Base-by-base conservation (phyloP, 495 filamentous ascomycete species). In the Opeltia flavorubescens region DNA sequence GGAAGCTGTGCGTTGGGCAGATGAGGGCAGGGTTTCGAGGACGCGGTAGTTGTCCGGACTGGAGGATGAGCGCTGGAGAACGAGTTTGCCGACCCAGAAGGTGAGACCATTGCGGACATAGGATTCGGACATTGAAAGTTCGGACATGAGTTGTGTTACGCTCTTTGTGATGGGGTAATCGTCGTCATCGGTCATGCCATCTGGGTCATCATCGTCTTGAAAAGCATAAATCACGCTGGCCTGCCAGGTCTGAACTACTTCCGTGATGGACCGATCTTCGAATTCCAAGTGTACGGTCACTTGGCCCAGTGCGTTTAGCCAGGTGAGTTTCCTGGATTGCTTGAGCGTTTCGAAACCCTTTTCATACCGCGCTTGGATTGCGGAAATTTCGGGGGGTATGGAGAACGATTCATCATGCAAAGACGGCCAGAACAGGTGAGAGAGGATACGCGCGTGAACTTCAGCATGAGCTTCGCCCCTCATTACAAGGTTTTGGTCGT, bases 221-320 rank as follows among this genome's bases (percentile, higher is more conserved):
- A 98, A 96, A 5, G 84, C 84, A 56, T 88, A 77, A 49, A 98
- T 86, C 17, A 95, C 83, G 17, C 81, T 86, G 24, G 91, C 91
- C 65, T 95, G 84, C 71, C 84, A 93, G 0, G 86, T 85, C 43
- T 75, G 78, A 11, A 89, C 86, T 46, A 91, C 76, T 36, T 81
- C 71, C 25, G 67, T 71, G 33, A 94, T 71, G 0, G 71, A 75
- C 40, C 91, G 78, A 61, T 98, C 89, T 50, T 80, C 74, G 6
- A 98, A 65, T 48, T 94, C 84, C 2, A 98, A 69, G 49, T 84
- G 78, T 7, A 98, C 80, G 6, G 75, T 77, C 8, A 85, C 86
- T 53, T 81, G 79, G 23, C 89, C 89, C 7, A 93, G 69, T 7
- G 83, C 80, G 47, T 83, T 80, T 15, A 89, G 73, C 87, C 88